phyloP scores from a whole-genome alignment of 2,329 filamentous ascomycete species.

The Knufia petricola region DNA sequence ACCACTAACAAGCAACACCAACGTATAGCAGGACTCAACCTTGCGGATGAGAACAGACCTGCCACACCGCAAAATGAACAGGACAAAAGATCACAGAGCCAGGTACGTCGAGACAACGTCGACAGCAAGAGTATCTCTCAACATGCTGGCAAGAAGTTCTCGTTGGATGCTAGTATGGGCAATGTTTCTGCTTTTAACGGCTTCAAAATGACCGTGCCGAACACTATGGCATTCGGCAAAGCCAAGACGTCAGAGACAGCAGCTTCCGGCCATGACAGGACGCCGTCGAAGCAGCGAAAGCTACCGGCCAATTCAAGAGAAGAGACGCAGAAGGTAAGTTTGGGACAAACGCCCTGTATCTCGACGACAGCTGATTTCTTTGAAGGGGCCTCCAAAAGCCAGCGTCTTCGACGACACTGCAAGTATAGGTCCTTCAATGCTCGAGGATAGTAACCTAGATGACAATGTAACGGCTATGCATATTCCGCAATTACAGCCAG shows the following conservation, averaged over 20 bases:
- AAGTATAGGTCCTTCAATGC: slow-evolving; percentile 12
- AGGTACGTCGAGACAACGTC: neutral
- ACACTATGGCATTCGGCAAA: slow-evolving; percentile 8
- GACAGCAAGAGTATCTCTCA: neutral
- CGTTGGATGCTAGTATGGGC: too few relatives aligned
- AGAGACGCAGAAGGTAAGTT: neutral
- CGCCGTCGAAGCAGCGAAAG: neutral
- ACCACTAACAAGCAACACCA: neutral
- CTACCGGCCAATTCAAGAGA: neutral
- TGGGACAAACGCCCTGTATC: neutral
- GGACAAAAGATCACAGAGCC: neutral
- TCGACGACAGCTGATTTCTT: slow-evolving; percentile 1
- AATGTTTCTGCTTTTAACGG: neutral
- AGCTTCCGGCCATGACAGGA: neutral
- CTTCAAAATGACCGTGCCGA: slow-evolving; percentile 14
- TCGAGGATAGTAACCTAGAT: slow-evolving; percentile 16
- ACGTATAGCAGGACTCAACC: neutral
- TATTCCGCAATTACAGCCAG: neutral
- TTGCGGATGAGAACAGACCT: neutral
- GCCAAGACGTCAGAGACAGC: slow-evolving; percentile 4
- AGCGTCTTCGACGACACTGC: slow-evolving; percentile 18
- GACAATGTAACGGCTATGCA: slow-evolving; percentile 7
- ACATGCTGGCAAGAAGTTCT: neutral
- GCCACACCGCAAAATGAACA: neutral
- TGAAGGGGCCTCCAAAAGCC: neutral